These are phyloP conservation scores for Podila clonocystis DNA, from an alignment of 192 early-diverging fungal species.

Conservation along the genomic window DNA sequence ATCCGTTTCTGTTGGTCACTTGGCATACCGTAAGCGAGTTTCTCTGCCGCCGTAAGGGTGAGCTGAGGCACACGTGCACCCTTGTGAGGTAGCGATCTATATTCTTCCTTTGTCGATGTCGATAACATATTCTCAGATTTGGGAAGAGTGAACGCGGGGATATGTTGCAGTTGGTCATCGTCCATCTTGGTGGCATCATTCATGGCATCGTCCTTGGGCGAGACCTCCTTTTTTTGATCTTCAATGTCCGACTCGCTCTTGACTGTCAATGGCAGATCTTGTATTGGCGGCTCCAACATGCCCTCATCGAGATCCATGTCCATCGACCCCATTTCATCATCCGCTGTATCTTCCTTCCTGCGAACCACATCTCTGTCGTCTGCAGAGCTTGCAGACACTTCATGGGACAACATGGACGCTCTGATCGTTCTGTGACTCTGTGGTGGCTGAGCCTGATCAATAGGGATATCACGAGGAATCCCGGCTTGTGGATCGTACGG, in stretches of 20 bases:
- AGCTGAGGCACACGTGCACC: not conserved
- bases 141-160: too few species aligned
- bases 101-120: not conserved
- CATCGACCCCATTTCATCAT: not conserved
- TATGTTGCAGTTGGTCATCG: too few species aligned
- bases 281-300: too few species aligned
- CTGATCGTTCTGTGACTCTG: not conserved
- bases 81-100: too few species aligned
- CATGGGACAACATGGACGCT: not conserved
- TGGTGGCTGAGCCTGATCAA: not conserved
- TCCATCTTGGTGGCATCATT: too few species aligned
- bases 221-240: too few species aligned
- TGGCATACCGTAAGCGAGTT: conserved; percentile 11
- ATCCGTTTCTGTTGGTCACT: conserved; percentile 18
- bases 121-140: not conserved
- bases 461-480: not conserved
- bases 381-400: not conserved
- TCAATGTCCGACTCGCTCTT: too few species aligned
- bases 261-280: too few species aligned
- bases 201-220: too few species aligned
- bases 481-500: not conserved
- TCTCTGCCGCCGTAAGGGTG: not conserved
- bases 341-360: not conserved
- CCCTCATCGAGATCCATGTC: not conserved
- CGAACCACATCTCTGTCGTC: not conserved